phyloP scores from a whole-genome alignment of 2,329 filamentous ascomycete species.

The Teratosphaeriaceae sp. region DNA sequence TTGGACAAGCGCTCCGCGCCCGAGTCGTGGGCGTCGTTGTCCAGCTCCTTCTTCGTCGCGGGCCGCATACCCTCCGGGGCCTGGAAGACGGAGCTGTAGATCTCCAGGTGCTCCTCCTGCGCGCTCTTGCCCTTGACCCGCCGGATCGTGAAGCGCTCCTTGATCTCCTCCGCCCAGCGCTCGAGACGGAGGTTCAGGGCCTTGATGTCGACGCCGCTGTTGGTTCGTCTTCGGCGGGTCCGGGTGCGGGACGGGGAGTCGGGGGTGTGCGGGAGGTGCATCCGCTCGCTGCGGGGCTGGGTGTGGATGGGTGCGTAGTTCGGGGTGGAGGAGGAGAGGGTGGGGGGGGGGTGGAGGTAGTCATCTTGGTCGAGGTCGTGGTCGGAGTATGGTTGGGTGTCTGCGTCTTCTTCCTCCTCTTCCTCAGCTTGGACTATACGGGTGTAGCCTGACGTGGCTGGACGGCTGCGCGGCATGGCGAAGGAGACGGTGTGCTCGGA shows the following conservation, averaged over 20 bases:
- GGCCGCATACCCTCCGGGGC: conserved; percentile 81
- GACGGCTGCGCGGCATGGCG: conserved; percentile 34
- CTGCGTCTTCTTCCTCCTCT: conserved; percentile 40
- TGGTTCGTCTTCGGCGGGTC: conserved; percentile 55
- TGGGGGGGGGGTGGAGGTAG: conserved; percentile 10
- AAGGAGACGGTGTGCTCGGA: too few relatives aligned
- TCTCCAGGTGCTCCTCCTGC: conserved; percentile 85
- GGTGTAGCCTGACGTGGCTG: conserved; percentile 44
- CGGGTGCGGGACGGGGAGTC: conserved; percentile 28
- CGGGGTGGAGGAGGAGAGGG: conserved; percentile 27
- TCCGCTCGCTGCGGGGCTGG: conserved; percentile 35
- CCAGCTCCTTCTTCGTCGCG: conserved; percentile 66
- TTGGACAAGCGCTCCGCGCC: conserved; percentile 60
- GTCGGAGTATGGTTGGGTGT: conserved; percentile 30
- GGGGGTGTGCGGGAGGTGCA: conserved; percentile 34
- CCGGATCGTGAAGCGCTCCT: conserved; percentile 87
- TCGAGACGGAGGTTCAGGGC: conserved; percentile 95
- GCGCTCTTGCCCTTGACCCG: conserved; percentile 65
- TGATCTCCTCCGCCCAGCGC: conserved; percentile 96
- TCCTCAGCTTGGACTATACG: conserved; percentile 48
- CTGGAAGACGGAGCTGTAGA: conserved; percentile 96
- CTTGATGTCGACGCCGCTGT: conserved; percentile 92
- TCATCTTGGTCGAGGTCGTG: conserved; percentile 26
- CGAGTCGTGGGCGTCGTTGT: conserved; percentile 41
- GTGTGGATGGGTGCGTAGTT: conserved; percentile 45